A percentile compares a stretch with the other conserved stretches of the same genome.
These are phyloP conservation scores for Pyrus bretschneideri DNA, from an alignment of 306 rosid genomes.

Conservation along the genomic window DNA sequence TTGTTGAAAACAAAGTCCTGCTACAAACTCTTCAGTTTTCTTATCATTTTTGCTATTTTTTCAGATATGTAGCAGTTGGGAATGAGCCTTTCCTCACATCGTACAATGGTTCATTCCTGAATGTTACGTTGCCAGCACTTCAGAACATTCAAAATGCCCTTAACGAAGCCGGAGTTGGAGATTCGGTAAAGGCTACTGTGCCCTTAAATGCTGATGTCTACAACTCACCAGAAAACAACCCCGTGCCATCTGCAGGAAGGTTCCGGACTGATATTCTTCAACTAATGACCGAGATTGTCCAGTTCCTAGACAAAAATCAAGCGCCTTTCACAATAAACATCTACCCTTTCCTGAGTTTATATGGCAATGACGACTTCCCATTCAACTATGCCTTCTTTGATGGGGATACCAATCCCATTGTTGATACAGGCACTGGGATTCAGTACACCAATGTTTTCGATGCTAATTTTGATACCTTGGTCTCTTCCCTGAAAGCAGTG, in stretches of 20 bases:
- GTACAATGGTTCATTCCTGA: slow-evolving; percentile 81
- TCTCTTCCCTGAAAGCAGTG: slow-evolving; percentile 60
- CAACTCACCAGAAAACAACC: slow-evolving; percentile 49
- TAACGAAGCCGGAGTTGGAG: slow-evolving; percentile 75
- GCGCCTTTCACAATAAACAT: slow-evolving; percentile 92
- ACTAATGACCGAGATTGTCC: slow-evolving; percentile 78
- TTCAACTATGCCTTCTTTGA: slow-evolving; percentile 91
- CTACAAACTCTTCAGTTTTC: background rate
- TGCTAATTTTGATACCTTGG: slow-evolving; percentile 90
- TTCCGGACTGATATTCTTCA: slow-evolving; percentile 63
- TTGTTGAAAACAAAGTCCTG: background rate
- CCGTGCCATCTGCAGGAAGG: slow-evolving; percentile 77
- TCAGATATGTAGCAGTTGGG: slow-evolving; percentile 95
- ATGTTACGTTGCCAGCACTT: slow-evolving; percentile 79
- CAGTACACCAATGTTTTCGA: slow-evolving; percentile 81
- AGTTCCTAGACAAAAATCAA: slow-evolving; percentile 56
- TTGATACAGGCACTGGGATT: slow-evolving; percentile 45
- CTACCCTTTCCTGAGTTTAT: slow-evolving; percentile 91
- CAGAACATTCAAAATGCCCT: slow-evolving; percentile 93
- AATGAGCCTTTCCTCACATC: slow-evolving; percentile 91
- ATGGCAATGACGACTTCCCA: slow-evolving; percentile 76
- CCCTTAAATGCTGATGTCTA: slow-evolving; percentile 96
- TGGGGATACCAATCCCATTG: slow-evolving; percentile 54
- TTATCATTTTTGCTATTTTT: slow-evolving; percentile 4
- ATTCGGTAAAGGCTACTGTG: slow-evolving; percentile 73